A percentile compares a stretch with the other conserved stretches of the same genome.
Conservation (phyloP, 495 filamentous ascomycete species). For the Neurospora sp. region DNA sequence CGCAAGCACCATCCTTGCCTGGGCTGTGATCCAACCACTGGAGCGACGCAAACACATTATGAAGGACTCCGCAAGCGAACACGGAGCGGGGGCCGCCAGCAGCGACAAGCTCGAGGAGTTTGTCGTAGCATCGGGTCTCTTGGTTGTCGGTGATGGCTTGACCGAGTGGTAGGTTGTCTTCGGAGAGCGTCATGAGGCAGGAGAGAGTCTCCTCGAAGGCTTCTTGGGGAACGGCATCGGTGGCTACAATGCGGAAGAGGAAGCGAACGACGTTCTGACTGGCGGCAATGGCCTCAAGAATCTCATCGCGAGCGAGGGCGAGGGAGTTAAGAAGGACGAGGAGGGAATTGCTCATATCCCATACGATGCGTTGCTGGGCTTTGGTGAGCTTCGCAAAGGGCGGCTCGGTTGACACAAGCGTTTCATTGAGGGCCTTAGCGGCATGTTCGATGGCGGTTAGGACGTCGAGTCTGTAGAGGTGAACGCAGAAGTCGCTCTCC, state of each 20-base stretch:
- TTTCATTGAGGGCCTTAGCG: constrained; percentile 36
- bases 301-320: constrained; percentile 44
- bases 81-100: constrained; percentile 27
- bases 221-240: constrained; percentile 20
- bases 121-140: constrained; percentile 26
- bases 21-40: constrained; percentile 40
- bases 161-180: constrained; percentile 40
- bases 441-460: constrained; percentile 45
- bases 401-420: constrained; percentile 26
- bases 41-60: constrained; percentile 39
- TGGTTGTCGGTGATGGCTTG: constrained; percentile 32
- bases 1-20: constrained; percentile 34
- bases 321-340: constrained; percentile 34
- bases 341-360: constrained; percentile 40
- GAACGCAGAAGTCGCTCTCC: constrained; percentile 51
- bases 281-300: constrained; percentile 38
- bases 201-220: constrained; percentile 35
- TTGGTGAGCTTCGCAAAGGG: constrained; percentile 35
- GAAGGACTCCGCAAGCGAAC: constrained; percentile 41
- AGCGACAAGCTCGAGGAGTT: constrained; percentile 26
- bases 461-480: constrained; percentile 47
- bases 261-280: constrained; percentile 37
- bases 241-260: constrained; percentile 37
- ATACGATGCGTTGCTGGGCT: constrained; percentile 37
- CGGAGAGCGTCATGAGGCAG: constrained; percentile 44